Evolutionary conservation across 192 early-diverging fungal species (phyloP).

Genomic region (Rhizophagus clarus): DNA sequence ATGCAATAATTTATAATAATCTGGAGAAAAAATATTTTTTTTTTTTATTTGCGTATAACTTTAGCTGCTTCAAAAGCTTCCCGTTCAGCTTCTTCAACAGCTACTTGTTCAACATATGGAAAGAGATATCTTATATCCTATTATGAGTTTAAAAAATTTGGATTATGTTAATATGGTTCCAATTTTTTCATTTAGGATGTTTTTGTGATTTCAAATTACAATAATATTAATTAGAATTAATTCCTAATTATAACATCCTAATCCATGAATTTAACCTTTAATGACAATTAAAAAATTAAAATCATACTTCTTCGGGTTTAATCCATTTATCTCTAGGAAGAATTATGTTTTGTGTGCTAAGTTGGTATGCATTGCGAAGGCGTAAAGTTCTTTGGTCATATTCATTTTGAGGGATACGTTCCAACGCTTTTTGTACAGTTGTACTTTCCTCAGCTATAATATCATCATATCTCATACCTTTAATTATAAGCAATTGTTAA

Average conservation of each 20-base stretch:
- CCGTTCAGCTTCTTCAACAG: constrained; percentile 76
- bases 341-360: constrained; percentile 69
- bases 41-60: neutral
- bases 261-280: too few relatives aligned
- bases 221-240: too few relatives aligned
- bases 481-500: neutral
- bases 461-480: constrained; percentile 89
- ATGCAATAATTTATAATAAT: neutral
- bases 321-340: constrained; percentile 53
- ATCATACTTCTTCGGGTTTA: constrained; percentile 57
- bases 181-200: too few relatives aligned
- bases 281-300: neutral
- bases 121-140: constrained; percentile 73
- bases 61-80: constrained; percentile 60
- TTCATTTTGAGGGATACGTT: constrained; percentile 72
- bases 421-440: constrained; percentile 75
- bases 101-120: constrained; percentile 79
- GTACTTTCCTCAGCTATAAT: constrained; percentile 84
- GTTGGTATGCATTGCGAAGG: constrained; percentile 75
- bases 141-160: neutral
- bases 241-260: too few relatives aligned
- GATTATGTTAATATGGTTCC: too few relatives aligned
- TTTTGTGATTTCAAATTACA: too few relatives aligned
- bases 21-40: too few relatives aligned
- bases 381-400: constrained; percentile 76